phyloP scores from a whole-genome alignment of 139 green algal species.

The Chlorella ohadii region DNA sequence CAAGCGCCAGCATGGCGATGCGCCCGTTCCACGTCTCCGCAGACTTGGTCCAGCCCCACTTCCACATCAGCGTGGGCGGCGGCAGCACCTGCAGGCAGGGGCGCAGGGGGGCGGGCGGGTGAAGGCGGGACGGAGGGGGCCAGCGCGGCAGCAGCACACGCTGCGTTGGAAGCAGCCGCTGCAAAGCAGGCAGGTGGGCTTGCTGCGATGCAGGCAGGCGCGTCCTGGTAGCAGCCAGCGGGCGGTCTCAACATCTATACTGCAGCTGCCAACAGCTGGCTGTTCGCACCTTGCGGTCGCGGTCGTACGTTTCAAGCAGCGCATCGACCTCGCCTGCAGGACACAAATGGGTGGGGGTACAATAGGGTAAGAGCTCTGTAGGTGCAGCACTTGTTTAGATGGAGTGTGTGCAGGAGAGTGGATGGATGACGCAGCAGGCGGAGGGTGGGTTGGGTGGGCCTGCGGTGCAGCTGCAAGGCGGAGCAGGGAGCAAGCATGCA shows the following conservation, averaged over 20 bases:
- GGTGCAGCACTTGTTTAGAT: neutral
- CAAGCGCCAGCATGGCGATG: conserved; percentile 79
- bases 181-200: too few species aligned
- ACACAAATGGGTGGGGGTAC: neutral
- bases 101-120: too few species aligned
- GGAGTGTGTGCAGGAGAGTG: neutral
- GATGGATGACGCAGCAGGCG: too few species aligned
- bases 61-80: conserved; percentile 80
- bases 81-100: conserved; percentile 65
- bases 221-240: too few species aligned
- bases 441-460: too few species aligned
- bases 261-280: too few species aligned
- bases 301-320: conserved; percentile 95
- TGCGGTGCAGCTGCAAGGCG: neutral
- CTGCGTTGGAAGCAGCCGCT: too few species aligned
- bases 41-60: conserved; percentile 95
- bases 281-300: conserved; percentile 68
- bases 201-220: too few species aligned
- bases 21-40: conserved; percentile 96
- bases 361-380: neutral
- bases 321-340: conserved; percentile 82
- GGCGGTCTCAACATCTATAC: too few species aligned
- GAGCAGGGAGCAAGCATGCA: too few species aligned
- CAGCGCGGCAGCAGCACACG: too few species aligned
- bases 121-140: too few species aligned